Percentiles rank a stretch among this genome's conserved stretches.
These are phyloP conservation scores for Magnolia changhungtana DNA, from an alignment of 164 flowering plant species.

Conservation along the genomic window DNA sequence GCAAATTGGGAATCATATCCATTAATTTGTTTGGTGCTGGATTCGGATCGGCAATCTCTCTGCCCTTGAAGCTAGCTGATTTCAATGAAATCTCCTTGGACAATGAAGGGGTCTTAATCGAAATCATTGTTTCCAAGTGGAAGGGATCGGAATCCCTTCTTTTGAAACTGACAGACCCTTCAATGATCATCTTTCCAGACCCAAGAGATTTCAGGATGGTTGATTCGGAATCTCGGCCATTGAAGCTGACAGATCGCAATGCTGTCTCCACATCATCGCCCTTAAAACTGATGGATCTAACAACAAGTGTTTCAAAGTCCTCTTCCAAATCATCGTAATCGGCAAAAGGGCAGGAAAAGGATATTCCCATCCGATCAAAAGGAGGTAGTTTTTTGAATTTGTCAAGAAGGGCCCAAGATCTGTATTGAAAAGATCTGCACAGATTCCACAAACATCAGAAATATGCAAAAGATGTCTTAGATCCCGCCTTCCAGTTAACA, in stretches of 20 bases:
- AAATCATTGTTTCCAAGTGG: slow-evolving; percentile 35
- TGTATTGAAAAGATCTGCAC: background rate
- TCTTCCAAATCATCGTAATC: slow-evolving; percentile 35
- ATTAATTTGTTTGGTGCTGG: slow-evolving; percentile 15
- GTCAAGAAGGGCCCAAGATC: background rate
- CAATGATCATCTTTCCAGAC: slow-evolving; percentile 25
- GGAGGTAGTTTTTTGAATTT: slow-evolving; percentile 1
- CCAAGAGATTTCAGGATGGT: slow-evolving; percentile 35
- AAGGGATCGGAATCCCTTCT: slow-evolving; percentile 19
- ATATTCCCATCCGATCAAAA: slow-evolving; percentile 49
- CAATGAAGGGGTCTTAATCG: slow-evolving; percentile 22
- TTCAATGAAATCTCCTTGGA: slow-evolving; percentile 2
- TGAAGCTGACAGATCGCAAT: slow-evolving; percentile 52
- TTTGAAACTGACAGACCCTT: slow-evolving; percentile 55
- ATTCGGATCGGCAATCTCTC: slow-evolving; percentile 10
- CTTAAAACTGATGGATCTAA: slow-evolving; percentile 53
- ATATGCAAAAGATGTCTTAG: background rate
- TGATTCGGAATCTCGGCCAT: slow-evolving; percentile 38
- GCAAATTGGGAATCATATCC: slow-evolving; percentile 14
- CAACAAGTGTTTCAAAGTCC: slow-evolving; percentile 41
- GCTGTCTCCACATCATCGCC: slow-evolving; percentile 41
- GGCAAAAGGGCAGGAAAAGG: slow-evolving; percentile 53
- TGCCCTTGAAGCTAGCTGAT: slow-evolving; percentile 14
- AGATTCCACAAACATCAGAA: background rate
- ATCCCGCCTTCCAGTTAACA: no score